phyloP scores from a whole-genome alignment of 2,329 filamentous ascomycete genomes.

The Alternaria triticina region DNA sequence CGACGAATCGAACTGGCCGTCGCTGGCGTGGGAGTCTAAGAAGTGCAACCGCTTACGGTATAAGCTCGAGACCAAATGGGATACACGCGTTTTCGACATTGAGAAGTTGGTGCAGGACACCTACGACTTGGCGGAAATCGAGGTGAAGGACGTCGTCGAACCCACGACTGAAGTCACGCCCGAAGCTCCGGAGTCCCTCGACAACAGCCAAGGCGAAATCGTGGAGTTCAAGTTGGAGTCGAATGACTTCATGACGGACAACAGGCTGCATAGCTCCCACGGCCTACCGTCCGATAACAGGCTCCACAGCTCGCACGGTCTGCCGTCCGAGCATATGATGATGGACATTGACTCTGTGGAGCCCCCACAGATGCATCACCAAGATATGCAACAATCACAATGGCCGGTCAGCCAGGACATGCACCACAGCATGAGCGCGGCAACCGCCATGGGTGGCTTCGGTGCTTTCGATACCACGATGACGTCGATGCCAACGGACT shows the following conservation, averaged over 20 bases:
- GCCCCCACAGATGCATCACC: slow-evolving; percentile 41
- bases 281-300: slow-evolving; percentile 35
- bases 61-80: slow-evolving; percentile 69
- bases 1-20: slow-evolving; percentile 57
- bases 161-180: slow-evolving; percentile 29
- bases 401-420: slow-evolving; percentile 47
- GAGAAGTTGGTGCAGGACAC: slow-evolving; percentile 64
- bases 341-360: slow-evolving; percentile 47
- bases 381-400: slow-evolving; percentile 34
- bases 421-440: slow-evolving; percentile 35
- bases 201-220: slow-evolving; percentile 38
- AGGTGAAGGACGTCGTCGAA: slow-evolving; percentile 36
- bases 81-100: slow-evolving; percentile 60
- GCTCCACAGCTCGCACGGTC: slow-evolving; percentile 38
- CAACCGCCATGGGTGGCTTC: slow-evolving; percentile 38
- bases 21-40: slow-evolving; percentile 67
- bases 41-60: slow-evolving; percentile 69
- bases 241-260: slow-evolving; percentile 37
- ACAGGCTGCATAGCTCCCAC: slow-evolving; percentile 39
- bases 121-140: slow-evolving; percentile 59
- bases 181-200: slow-evolving; percentile 32
- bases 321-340: slow-evolving; percentile 39
- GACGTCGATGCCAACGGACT: slow-evolving; percentile 39
- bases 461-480: slow-evolving; percentile 38
- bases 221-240: slow-evolving; percentile 46